phyloP scores from a whole-genome alignment of 108 stramenopile species.

The Cyclostephanos tholiformis region DNA sequence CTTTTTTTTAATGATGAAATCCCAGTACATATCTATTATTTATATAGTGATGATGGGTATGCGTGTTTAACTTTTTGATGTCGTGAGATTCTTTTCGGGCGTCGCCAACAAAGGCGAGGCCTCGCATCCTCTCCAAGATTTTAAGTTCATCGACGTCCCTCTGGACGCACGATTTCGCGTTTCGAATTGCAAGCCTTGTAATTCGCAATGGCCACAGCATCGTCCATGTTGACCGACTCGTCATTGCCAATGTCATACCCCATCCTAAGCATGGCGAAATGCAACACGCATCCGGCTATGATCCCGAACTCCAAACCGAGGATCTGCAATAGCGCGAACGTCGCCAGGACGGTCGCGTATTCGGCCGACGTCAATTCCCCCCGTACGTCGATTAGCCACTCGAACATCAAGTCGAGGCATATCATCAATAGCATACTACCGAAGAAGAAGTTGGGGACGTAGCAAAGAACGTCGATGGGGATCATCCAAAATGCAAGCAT shows the following conservation, averaged over 20 bases:
- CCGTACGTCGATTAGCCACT: conserved; percentile 94
- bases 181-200: background rate
- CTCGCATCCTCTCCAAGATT: too few relatives aligned
- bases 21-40: too few relatives aligned
- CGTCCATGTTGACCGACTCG: background rate
- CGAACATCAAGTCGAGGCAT: conserved; percentile 89
- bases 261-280: conserved; percentile 47
- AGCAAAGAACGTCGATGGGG: conserved; percentile 82
- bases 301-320: conserved; percentile 91
- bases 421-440: conserved; percentile 92
- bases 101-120: too few relatives aligned
- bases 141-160: too few relatives aligned
- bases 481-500: conserved; percentile 68
- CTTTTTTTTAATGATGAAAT: too few relatives aligned
- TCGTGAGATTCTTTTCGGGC: too few relatives aligned
- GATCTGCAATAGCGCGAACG: conserved; percentile 84
- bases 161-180: too few relatives aligned
- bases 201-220: conserved; percentile 18
- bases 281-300: conserved; percentile 66
- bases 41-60: too few relatives aligned
- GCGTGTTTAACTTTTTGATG: too few relatives aligned
- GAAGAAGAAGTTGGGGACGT: conserved; percentile 94
- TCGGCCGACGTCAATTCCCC: conserved; percentile 74
- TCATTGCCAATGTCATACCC: conserved; percentile 45
- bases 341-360: conserved; percentile 77